A percentile compares a stretch with the other conserved stretches of the same genome.
Evolutionary conservation across 2,329 filamentous ascomycete genomes (phyloP).

Genomic region (Paracamarosporium sp.): DNA sequence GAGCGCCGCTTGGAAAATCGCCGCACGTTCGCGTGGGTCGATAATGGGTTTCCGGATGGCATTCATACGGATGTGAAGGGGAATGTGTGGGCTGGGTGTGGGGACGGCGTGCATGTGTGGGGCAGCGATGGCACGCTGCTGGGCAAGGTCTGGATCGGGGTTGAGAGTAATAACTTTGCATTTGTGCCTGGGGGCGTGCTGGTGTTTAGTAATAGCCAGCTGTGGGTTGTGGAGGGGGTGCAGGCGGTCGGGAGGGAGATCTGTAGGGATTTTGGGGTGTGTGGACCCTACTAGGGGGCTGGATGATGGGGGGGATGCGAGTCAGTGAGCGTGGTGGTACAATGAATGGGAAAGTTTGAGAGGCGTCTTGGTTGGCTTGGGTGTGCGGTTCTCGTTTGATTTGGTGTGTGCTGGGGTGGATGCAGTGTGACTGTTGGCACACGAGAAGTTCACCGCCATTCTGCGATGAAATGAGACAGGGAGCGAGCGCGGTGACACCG

Average conservation of each 20-base stretch:
- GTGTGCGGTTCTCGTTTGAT: no score
- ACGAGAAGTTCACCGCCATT: no score
- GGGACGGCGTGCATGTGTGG: slow-evolving; percentile 64
- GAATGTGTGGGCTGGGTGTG: slow-evolving; percentile 63
- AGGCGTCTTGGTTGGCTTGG: no score
- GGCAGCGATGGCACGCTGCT: slow-evolving; percentile 57
- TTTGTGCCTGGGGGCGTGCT: slow-evolving; percentile 43
- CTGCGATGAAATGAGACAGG: no score
- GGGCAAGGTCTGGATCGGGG: slow-evolving; percentile 63
- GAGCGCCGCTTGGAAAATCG: slow-evolving; percentile 46
- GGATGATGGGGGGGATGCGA: background rate
- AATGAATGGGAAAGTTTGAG: background rate
- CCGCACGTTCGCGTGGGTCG: slow-evolving; percentile 62
- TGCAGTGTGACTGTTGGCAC: no score
- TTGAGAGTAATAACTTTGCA: slow-evolving; percentile 44
- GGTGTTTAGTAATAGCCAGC: slow-evolving; percentile 43
- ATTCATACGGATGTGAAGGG: slow-evolving; percentile 60
- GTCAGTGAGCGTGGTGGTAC: no score
- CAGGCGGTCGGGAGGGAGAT: slow-evolving; percentile 44
- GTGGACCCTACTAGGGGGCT: background rate
- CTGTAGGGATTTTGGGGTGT: slow-evolving; percentile 40
- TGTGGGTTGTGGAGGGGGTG: slow-evolving; percentile 46
- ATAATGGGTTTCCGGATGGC: slow-evolving; percentile 65
- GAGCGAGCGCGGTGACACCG: no score
- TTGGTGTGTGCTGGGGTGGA: no score